Conservation (phyloP, 768 basidiomycete genomes). For the Leccinum broughii region DNA sequence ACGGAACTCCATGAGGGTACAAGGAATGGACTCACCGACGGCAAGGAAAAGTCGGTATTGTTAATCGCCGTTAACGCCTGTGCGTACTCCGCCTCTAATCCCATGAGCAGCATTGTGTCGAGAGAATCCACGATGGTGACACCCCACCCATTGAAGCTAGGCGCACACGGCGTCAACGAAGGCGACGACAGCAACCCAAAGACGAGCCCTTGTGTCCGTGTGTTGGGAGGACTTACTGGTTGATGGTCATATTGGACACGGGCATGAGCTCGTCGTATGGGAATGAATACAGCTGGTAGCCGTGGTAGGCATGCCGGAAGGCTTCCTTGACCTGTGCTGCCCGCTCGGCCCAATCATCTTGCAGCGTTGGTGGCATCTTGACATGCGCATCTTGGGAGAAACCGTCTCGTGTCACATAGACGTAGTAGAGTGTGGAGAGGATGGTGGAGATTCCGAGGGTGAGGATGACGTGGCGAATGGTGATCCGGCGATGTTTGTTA, state of each 20-base stretch:
- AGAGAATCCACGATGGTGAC: constrained; percentile 78
- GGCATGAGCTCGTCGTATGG: constrained; percentile 67
- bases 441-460: constrained; percentile 8
- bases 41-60: constrained; percentile 47
- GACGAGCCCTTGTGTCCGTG: too few species aligned
- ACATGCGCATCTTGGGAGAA: neutral
- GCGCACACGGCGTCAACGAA: constrained; percentile 1
- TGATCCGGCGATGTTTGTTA: constrained; percentile 12
- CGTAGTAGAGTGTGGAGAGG: constrained; percentile 21
- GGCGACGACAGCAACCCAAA: neutral
- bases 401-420: constrained; percentile 5
- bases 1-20: neutral
- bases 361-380: constrained; percentile 16
- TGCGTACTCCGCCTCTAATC: constrained; percentile 65
- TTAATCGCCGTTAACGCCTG: constrained; percentile 57
- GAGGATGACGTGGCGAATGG: constrained; percentile 21
- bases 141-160: constrained; percentile 80
- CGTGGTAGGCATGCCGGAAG: constrained; percentile 65
- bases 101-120: constrained; percentile 85
- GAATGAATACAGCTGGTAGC: constrained; percentile 61
- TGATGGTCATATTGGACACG: constrained; percentile 40
- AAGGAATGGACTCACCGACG: constrained; percentile 35
- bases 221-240: constrained; percentile 47
- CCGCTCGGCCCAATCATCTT: constrained; percentile 47
- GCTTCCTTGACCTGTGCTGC: constrained; percentile 60